A percentile compares a stretch with the other conserved stretches of the same genome.
phyloP scores from a whole-genome alignment of 768 basidiomycete genomes.

The Neoboletus brunneissimus region DNA sequence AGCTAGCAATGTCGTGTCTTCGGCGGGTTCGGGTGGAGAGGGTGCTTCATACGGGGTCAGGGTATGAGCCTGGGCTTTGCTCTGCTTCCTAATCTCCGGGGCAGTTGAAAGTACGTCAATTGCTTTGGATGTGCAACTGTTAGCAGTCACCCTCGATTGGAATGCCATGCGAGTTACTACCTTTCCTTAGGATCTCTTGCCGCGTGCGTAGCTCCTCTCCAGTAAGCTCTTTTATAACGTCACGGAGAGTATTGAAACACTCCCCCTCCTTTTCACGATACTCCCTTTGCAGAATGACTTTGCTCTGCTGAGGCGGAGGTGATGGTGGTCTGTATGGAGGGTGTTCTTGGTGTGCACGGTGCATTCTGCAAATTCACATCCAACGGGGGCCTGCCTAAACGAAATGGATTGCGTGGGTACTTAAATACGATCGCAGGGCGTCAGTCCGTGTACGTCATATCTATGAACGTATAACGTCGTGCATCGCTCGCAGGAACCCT shows the following conservation, averaged over 20 bases:
- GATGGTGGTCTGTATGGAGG: not conserved
- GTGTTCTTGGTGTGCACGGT: not conserved
- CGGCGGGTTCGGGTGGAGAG: not conserved
- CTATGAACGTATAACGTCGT: not conserved
- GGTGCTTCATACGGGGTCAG: not conserved
- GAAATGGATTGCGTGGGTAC: not conserved
- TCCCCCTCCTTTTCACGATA: conserved; percentile 26
- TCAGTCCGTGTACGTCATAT: not conserved
- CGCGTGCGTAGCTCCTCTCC: conserved; percentile 14
- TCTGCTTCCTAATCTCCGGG: not conserved
- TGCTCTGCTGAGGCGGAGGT: conserved; percentile 8
- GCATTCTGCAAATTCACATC: not conserved
- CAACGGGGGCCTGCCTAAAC: not conserved
- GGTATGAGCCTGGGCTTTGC: not conserved
- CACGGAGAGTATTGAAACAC: conserved; percentile 16
- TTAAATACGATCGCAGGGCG: not conserved
- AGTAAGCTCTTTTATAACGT: conserved; percentile 12
- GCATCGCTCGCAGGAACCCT: not conserved
- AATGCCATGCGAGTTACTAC: not conserved
- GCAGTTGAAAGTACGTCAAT: conserved; percentile 5
- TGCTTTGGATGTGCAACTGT: conserved; percentile 1
- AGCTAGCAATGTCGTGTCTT: not conserved
- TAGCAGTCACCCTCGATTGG: not conserved
- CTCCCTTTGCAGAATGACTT: conserved; percentile 12
- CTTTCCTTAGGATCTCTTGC: conserved; percentile 19